Conservation (phyloP, 225 moss, liverwort and hornwort species). For the Thuidium tamariscinum region DNA sequence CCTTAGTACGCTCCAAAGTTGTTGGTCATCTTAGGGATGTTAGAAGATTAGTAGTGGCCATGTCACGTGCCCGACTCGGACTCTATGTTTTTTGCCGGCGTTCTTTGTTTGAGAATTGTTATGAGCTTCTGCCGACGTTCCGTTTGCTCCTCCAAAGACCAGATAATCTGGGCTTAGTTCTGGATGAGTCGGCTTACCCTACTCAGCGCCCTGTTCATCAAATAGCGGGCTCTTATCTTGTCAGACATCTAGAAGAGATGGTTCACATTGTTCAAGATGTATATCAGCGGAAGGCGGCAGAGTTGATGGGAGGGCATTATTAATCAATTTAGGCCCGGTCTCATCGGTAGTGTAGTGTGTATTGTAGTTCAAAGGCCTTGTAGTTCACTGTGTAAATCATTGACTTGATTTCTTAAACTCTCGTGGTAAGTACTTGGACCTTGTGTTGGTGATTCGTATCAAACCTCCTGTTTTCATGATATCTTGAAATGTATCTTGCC, state of each 20-base stretch:
- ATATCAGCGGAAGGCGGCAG: conserved; percentile 24
- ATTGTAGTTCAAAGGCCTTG: conserved; percentile 8
- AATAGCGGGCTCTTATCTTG: conserved; percentile 7
- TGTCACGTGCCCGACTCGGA: conserved; percentile 96
- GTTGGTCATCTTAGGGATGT: conserved; percentile 98
- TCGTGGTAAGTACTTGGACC: neutral
- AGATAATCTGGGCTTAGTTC: conserved; percentile 53
- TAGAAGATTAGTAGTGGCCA: conserved; percentile 90
- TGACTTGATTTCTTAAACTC: neutral
- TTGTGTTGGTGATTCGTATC: neutral
- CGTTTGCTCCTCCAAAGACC: conserved; percentile 75
- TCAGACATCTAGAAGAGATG: conserved; percentile 27
- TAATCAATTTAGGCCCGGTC: neutral
- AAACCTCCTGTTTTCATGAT: neutral
- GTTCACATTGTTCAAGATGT: conserved; percentile 30
- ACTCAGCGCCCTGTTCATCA: conserved; percentile 26
- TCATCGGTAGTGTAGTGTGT: neutral
- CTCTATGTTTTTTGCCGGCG: conserved; percentile 95
- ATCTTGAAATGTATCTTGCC: neutral
- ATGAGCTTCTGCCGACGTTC: conserved; percentile 97
- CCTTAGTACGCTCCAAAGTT: conserved; percentile 79
- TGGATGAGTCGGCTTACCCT: conserved; percentile 40
- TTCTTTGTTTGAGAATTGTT: conserved; percentile 90
- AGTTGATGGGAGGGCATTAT: neutral
- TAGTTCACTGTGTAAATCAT: conserved; percentile 9